These are phyloP conservation scores for Pythium volutum DNA, from an alignment of 352 stramenopile species.

Conservation along the genomic window DNA sequence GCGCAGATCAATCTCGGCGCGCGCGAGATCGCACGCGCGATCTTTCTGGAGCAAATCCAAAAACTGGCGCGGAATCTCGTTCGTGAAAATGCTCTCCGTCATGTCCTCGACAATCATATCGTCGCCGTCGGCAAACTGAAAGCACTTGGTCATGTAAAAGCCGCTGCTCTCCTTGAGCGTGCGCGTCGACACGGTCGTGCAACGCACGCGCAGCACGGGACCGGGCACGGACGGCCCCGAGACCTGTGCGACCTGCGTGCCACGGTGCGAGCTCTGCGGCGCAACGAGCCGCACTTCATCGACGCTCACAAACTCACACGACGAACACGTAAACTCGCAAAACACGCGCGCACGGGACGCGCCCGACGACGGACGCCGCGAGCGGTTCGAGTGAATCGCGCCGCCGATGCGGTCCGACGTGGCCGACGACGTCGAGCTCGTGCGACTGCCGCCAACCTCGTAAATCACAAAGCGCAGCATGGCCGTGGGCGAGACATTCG, in stretches of 20 bases:
- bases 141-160: slow-evolving; percentile 79
- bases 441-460: slow-evolving; percentile 53
- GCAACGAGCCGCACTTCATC: slow-evolving; percentile 63
- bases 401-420: slow-evolving; percentile 13
- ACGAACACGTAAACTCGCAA: slow-evolving; percentile 75
- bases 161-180: slow-evolving; percentile 72
- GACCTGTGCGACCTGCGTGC: slow-evolving; percentile 24
- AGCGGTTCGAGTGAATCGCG: neutral
- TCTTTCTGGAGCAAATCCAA: slow-evolving; percentile 62
- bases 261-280: slow-evolving; percentile 48
- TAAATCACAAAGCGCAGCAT: slow-evolving; percentile 83
- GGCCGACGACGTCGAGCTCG: slow-evolving; percentile 23
- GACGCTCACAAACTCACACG: slow-evolving; percentile 47
- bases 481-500: slow-evolving; percentile 55
- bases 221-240: slow-evolving; percentile 4
- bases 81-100: slow-evolving; percentile 75
- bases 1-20: slow-evolving; percentile 45
- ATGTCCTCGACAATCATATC: slow-evolving; percentile 85
- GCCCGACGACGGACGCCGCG: slow-evolving; percentile 25
- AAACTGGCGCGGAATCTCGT: slow-evolving; percentile 77
- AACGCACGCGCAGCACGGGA: slow-evolving; percentile 60
- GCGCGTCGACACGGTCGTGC: slow-evolving; percentile 69
- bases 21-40: slow-evolving; percentile 45
- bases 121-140: slow-evolving; percentile 69
- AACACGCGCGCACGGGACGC: slow-evolving; percentile 70